Conservation (phyloP, 116 monocot species). For the Posidonia oceanica region DNA sequence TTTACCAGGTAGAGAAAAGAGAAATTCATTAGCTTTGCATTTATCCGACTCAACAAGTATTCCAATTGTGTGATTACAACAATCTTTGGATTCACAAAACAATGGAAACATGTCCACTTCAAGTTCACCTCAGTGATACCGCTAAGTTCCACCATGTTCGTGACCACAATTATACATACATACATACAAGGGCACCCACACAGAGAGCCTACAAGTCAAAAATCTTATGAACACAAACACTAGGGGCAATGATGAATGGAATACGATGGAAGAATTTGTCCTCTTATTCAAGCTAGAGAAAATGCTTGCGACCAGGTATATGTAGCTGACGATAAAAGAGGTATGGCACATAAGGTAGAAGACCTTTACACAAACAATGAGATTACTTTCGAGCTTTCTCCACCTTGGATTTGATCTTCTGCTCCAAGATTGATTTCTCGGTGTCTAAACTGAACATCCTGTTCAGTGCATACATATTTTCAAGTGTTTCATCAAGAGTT, state of each 20-base stretch:
- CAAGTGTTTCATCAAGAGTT: conserved; percentile 52
- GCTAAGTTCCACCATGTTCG: neutral
- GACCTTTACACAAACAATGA: neutral
- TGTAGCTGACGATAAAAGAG: neutral
- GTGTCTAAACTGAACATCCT: conserved; percentile 59
- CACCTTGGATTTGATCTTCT: conserved; percentile 54
- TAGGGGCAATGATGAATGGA: neutral
- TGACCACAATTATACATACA: neutral
- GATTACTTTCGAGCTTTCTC: conserved; percentile 31
- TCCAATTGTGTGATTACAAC: too few species aligned
- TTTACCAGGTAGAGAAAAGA: too few species aligned
- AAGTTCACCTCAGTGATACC: too few species aligned
- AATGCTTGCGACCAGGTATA: conserved; percentile 1
- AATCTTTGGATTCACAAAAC: too few species aligned
- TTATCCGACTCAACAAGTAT: too few species aligned
- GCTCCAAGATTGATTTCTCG: conserved; percentile 42
- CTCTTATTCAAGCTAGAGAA: conserved; percentile 13
- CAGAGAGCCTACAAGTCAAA: neutral
- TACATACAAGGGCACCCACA: neutral
- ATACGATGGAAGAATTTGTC: conserved; percentile 6
- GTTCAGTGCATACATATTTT: conserved; percentile 66
- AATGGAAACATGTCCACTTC: too few species aligned
- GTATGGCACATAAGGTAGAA: neutral
- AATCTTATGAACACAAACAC: neutral
- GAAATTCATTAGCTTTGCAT: too few species aligned